Percentiles rank a stretch among this genome's conserved stretches.
These are phyloP conservation scores for Dioszegia aurantiaca DNA, from an alignment of 768 basidiomycete genomes.

Conservation along the genomic window DNA sequence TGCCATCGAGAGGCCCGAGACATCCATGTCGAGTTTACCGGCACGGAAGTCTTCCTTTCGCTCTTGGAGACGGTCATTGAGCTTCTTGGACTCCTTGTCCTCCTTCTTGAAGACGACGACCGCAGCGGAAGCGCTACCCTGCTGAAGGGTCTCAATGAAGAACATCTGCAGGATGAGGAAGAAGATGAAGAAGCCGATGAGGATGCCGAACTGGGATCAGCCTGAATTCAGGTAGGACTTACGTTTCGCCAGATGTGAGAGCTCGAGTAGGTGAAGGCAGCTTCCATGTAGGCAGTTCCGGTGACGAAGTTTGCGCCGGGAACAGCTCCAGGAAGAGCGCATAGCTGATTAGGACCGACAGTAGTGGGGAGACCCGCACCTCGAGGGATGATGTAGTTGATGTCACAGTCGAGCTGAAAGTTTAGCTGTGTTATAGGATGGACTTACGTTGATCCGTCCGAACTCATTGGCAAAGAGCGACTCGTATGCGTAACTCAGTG, in stretches of 20 bases:
- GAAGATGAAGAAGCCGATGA: constrained; percentile 66
- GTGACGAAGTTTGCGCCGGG: constrained; percentile 60
- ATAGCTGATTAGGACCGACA: constrained; percentile 62
- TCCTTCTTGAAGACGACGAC: constrained; percentile 66
- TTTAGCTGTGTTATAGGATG: constrained; percentile 35
- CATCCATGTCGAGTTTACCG: constrained; percentile 55
- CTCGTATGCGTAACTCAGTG: constrained; percentile 69
- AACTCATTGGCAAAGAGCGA: constrained; percentile 52
- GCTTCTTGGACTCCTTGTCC: constrained; percentile 56
- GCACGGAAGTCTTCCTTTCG: constrained; percentile 58
- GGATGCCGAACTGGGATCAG: constrained; percentile 67
- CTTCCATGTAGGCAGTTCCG: constrained; percentile 64
- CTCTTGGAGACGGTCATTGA: constrained; percentile 53
- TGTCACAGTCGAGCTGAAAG: constrained; percentile 39
- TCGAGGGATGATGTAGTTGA: constrained; percentile 39
- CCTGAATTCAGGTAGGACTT: constrained; percentile 43
- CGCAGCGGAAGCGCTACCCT: constrained; percentile 19
- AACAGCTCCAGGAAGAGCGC: constrained; percentile 68
- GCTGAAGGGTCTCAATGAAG: constrained; percentile 52
- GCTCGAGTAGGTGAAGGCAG: constrained; percentile 53
- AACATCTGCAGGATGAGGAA: constrained; percentile 70
- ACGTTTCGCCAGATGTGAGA: constrained; percentile 50
- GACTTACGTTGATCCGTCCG: constrained; percentile 39
- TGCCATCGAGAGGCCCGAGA: constrained; percentile 51
- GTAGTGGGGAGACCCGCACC: constrained; percentile 43